Evolutionary conservation across 176 grass and related monocot species (phyloP), one percentile per base, ranked within the genome.

Genomic region (Carex scoparia): DNA sequence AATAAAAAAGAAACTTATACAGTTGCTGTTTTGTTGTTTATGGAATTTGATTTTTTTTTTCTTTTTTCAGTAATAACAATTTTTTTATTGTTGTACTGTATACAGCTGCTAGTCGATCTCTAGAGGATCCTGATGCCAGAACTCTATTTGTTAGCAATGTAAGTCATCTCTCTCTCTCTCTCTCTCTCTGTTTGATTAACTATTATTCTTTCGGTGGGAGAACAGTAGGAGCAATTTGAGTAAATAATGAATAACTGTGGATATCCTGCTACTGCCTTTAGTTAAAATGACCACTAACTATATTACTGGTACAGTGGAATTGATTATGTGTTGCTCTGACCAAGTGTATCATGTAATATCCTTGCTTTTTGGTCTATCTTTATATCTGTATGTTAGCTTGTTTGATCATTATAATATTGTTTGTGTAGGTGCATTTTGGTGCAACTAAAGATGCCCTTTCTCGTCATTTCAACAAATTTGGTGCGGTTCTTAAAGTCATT

Each of bases 391-490:
- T 48, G 61, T 65, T 49, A 1, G 60, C 10, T 81, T 81, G 60
- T 64, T 82, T 82, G 61, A 28, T 19, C 27, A 65, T 65, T 35
- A 35, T 35, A 35, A 4, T 49, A 65, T 65, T 49, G 49, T 65
- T 65, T 64, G 5, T 81, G 55, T 46, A 82, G 79, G 79, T 82
- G 60, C 79, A 82, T 42, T 82, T 82, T 31, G 79, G 79, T 19
- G 93, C 93, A 78, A 92, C 93, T 51, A 99, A 99, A 91, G 96
- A 99, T 84, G 84, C 90, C 79, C 93, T 99, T 86, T 88, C 93
- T 82, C 87, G 96, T 59, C 96, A 95, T 68, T 99, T 99, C 85
- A 99, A 91, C 86, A 95, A 94, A 78, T 99, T 92, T 85, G 96
- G 96, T 46, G 93, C 91, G 14, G 77, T 99, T 28, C 87, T 94